Base-by-base conservation (phyloP, 2,329 filamentous ascomycete species). In the Xylariales sp. region DNA sequence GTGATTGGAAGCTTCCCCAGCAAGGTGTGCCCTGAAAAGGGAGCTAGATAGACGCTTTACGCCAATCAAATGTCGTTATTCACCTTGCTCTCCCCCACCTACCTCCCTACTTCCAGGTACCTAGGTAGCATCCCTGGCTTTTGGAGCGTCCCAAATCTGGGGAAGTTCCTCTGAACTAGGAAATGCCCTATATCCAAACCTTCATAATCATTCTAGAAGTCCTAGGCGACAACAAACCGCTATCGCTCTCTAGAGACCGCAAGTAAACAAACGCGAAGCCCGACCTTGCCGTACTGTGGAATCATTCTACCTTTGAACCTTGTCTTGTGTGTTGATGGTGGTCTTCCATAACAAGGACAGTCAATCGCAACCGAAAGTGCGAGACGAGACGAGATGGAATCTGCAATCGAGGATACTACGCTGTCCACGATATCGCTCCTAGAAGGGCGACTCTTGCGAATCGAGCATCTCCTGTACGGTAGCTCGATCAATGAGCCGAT, bases 381-480 rank as follows among this genome's bases (percentile, higher is more conserved):
- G 58, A 50, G 9, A 23, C 23, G 23, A 23, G 23, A 23, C 23
- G 23, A 23, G 62, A 75, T 77, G 73, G 73, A 73, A 60, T 71
- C 73, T 68, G 77, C 80, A 7, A 78, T 87, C 30, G 85, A 88
- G 74, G 80, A 84, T 62, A 87, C 85, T 3, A 84, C 86, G 0
- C 79, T 88, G 8, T 81, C 83, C 41, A 89, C 87, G 1, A 82
- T 90, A 67, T 82, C 81, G 49, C 81, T 89, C 32, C 82, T 90
- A 43, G 87, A 89, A 74, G 81, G 84, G 58, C 87, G 88, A n/a
- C 82, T 90, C 10, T 78, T 84, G 16, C 86, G 87, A 53, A 80
- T 90, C 65, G 88, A 90, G 73, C 86, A 89, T 71, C 77, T 89
- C 2, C 81, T 90, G 52, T 84, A 86, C 72, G 87, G 87, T 32